Base-by-base conservation (phyloP, 495 filamentous ascomycete genomes). In the Xylaria intraflava region DNA sequence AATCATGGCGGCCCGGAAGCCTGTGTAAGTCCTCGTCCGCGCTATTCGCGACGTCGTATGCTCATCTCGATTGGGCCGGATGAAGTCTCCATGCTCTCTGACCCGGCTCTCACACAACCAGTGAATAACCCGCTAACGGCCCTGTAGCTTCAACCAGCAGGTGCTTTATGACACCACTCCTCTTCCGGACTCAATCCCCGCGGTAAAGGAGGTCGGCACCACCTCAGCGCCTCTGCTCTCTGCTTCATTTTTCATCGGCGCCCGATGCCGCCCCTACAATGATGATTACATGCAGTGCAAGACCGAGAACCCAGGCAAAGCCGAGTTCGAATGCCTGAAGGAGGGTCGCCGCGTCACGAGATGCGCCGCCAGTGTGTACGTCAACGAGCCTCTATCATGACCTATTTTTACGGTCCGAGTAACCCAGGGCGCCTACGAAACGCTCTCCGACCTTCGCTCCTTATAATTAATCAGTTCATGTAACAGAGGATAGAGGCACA, bases 271-370 rank as follows among this genome's bases (percentile, higher is more conserved):
- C 65, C 77, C 87, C 43, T 99, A 89, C 77, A 98, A 96, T 72
- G 93, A 99, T 75, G 93, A 99, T 73, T 99, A 83, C 72, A 97
- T 99, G 90, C 83, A 93, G 73, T 99, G 93, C 83, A 99, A 97
- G 84, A 86, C 80, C 46, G 88, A 95, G 76, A 80, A 77, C 62
- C 79, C 88, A 42, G 94, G 93, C 49, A 81, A 76, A 71, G 94
- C 92, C 56, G 94, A 97, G 76, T 69, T 94, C 44, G 90, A 96
- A 50, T 99, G 93, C 71, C 71, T 99, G 78, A 88, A 86, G 79
- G 93, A 99, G 72, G 93, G 93, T 36, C 78, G 93, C 68, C 90
- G 91, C 72, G 93, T 97, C 39, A 99, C 93, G 56, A 77, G 94
- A 68, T 99, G 93, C 78, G 93, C 93, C 51, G 84, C 86, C 61